These are phyloP conservation scores for Hibiscus mutabilis DNA, from an alignment of 345 rosid genomes.

Conservation along the genomic window DNA sequence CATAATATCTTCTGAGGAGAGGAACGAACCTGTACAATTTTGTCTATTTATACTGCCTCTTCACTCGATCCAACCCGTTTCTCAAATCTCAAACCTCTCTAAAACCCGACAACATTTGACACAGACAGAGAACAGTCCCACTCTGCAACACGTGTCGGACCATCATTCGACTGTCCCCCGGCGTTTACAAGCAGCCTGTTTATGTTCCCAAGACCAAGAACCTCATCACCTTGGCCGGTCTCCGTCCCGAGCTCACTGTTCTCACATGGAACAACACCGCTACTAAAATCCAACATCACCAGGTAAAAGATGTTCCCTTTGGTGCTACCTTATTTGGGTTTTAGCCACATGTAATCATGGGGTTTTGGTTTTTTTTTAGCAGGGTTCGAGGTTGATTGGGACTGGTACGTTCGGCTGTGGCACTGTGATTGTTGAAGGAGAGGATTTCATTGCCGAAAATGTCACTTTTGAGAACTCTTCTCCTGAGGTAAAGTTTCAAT, in stretches of 20 bases:
- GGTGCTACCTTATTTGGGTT: constrained; percentile 1
- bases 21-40: no score
- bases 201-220: constrained; percentile 92
- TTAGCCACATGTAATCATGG: background rate
- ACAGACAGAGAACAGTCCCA: constrained; percentile 37
- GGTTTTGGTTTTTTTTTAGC: constrained; percentile 4
- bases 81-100: background rate
- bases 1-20: no score
- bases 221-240: constrained; percentile 75
- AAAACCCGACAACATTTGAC: background rate
- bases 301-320: constrained; percentile 30
- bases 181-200: constrained; percentile 71
- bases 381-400: constrained; percentile 66
- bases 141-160: constrained; percentile 64
- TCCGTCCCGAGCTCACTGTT: constrained; percentile 61
- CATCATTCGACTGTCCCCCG: constrained; percentile 69
- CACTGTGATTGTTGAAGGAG: constrained; percentile 86
- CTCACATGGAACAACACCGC: constrained; percentile 89
- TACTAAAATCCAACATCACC: constrained; percentile 76
- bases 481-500: constrained; percentile 47
- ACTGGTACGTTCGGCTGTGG: constrained; percentile 95
- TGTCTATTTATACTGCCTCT: no score
- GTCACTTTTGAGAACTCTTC: constrained; percentile 92
- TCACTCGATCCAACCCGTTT: no score
- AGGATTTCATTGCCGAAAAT: constrained; percentile 92